Percentiles rank a stretch among this genome's conserved stretches.
Evolutionary conservation across 768 basidiomycete species (phyloP).

Genomic region (Roridomyces roridus): DNA sequence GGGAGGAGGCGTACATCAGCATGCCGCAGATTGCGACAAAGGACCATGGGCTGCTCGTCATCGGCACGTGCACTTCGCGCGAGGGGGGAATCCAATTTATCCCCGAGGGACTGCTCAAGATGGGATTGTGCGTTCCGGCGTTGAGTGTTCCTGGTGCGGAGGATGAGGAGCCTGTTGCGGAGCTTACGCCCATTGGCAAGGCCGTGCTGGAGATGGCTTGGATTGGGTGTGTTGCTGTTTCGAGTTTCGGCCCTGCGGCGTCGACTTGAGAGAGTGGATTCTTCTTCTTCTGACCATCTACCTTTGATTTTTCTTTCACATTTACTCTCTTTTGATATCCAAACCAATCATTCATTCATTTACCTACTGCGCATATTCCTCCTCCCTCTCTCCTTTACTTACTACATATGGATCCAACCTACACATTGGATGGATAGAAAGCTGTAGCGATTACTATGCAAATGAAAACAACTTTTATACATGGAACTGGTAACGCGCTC

Average conservation of each 20-base stretch:
- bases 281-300: slow-evolving; percentile 3
- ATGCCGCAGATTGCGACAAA: slow-evolving; percentile 46
- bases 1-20: slow-evolving; percentile 57
- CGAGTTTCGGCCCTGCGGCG: slow-evolving; percentile 47
- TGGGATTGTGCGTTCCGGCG: slow-evolving; percentile 65
- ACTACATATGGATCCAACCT: slow-evolving; percentile 12
- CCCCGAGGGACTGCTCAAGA: slow-evolving; percentile 77
- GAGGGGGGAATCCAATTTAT: slow-evolving; percentile 77
- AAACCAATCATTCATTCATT: not conserved
- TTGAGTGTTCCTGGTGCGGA: slow-evolving; percentile 32
- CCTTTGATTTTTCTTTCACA: not conserved
- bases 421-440: slow-evolving; percentile 24
- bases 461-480: no score
- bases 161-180: slow-evolving; percentile 51
- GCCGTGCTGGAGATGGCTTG: slow-evolving; percentile 64
- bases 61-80: slow-evolving; percentile 68
- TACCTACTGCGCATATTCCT: not conserved
- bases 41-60: slow-evolving; percentile 47
- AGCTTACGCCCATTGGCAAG: slow-evolving; percentile 56
- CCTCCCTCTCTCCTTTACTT: not conserved
- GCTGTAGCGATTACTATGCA: no score
- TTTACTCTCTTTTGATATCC: not conserved
- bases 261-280: slow-evolving; percentile 5
- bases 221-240: slow-evolving; percentile 58
- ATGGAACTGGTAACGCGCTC: no score